phyloP scores from a whole-genome alignment of 257 asterid species.

The Gardenia jasminoides region DNA sequence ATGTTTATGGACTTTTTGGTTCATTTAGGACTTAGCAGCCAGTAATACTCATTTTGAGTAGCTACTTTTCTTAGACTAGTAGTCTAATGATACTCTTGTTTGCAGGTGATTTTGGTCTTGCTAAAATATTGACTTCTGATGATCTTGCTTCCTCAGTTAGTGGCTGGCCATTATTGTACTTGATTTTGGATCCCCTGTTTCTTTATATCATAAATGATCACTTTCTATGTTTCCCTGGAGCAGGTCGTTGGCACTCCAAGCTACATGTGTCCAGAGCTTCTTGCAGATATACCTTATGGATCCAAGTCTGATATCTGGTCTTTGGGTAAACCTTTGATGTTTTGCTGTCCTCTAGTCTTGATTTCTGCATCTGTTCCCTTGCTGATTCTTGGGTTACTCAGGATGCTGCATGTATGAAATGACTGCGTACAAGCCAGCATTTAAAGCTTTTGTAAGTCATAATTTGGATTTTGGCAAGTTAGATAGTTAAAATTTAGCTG shows the following conservation, averaged over 20 bases:
- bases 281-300: conserved; percentile 98
- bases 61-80: neutral
- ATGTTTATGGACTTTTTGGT: neutral
- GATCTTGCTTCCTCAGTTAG: conserved; percentile 99
- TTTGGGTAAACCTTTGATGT: conserved; percentile 53
- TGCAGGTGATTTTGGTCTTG: conserved; percentile 99
- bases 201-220: neutral
- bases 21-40: neutral
- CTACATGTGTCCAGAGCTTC: conserved; percentile 99
- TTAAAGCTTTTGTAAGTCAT: conserved; percentile 90
- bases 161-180: conserved; percentile 17
- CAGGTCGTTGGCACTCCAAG: conserved; percentile 99
- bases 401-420: conserved; percentile 96
- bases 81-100: conserved; percentile 15
- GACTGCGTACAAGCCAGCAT: conserved; percentile 83
- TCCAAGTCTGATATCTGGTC: conserved; percentile 99
- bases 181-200: neutral
- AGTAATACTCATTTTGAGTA: neutral
- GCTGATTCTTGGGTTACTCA: conserved; percentile 26
- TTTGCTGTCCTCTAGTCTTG: conserved; percentile 15
- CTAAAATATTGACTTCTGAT: conserved; percentile 81
- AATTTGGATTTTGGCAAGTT: neutral
- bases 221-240: conserved; percentile 12
- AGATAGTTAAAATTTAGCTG: neutral
- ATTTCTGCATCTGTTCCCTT: conserved; percentile 18